phyloP scores from a whole-genome alignment of 2,329 filamentous ascomycete genomes.

The Aspergillus transmontanensis region DNA sequence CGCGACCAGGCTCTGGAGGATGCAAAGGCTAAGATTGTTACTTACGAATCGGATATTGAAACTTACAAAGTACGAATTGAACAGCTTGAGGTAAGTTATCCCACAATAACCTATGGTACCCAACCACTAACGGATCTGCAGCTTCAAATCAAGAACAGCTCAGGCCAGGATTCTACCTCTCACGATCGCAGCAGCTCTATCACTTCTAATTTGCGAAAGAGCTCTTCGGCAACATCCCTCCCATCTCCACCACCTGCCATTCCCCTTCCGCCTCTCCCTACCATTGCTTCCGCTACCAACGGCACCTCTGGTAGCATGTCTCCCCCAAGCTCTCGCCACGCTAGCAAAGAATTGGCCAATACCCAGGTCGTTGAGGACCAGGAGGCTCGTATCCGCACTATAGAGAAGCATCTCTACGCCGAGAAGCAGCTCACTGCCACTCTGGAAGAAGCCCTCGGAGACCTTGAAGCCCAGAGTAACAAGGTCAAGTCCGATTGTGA shows the following conservation, averaged over 20 bases:
- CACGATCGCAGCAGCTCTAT: slow-evolving; percentile 61
- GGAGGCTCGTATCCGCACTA: slow-evolving; percentile 89
- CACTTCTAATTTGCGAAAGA: slow-evolving; percentile 78
- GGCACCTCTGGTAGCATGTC: slow-evolving; percentile 58
- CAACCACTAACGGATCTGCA: slow-evolving; percentile 25
- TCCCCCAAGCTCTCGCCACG: slow-evolving; percentile 67
- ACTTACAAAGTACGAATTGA: slow-evolving; percentile 58
- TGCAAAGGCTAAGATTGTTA: slow-evolving; percentile 64
- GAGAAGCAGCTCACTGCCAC: slow-evolving; percentile 96
- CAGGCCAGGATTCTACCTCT: slow-evolving; percentile 33
- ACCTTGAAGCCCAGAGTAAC: slow-evolving; percentile 88
- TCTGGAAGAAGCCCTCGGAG: slow-evolving; percentile 90
- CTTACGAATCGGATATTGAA: slow-evolving; percentile 70
- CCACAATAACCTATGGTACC: neutral
- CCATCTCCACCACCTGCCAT: slow-evolving; percentile 95
- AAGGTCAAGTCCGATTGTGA: slow-evolving; percentile 91
- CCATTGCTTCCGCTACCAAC: slow-evolving; percentile 53
- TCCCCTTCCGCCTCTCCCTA: slow-evolving; percentile 88
- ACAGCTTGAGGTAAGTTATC: slow-evolving; percentile 69
- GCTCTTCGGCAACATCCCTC: slow-evolving; percentile 75
- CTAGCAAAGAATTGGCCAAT: slow-evolving; percentile 77
- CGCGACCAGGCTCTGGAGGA: slow-evolving; percentile 77
- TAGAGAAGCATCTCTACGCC: slow-evolving; percentile 93
- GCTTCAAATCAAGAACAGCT: slow-evolving; percentile 47
- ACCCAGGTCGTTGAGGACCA: slow-evolving; percentile 91